A percentile compares a stretch with the other conserved stretches of the same genome.
phyloP scores from a whole-genome alignment of 768 basidiomycete genomes.

The Tylopilus felleus region DNA sequence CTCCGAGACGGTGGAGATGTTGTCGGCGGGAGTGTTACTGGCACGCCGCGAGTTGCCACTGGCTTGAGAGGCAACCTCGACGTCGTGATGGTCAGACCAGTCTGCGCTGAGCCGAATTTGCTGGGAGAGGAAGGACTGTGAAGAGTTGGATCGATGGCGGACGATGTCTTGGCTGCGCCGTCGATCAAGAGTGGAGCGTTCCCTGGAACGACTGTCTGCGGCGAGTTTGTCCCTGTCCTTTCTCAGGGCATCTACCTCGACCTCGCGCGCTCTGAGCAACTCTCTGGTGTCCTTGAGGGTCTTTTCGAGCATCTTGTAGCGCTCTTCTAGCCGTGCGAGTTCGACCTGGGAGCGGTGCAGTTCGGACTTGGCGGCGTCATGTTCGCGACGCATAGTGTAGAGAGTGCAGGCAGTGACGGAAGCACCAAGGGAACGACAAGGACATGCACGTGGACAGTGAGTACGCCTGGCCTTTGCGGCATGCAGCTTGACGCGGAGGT shows the following conservation, averaged over 20 bases:
- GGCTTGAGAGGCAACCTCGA: conserved; percentile 15
- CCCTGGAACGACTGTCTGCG: conserved; percentile 20
- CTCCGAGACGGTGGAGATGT: conserved; percentile 34
- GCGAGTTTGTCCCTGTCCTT: conserved; percentile 35
- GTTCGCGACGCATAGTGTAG: conserved; percentile 47
- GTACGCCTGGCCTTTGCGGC: conserved; percentile 31
- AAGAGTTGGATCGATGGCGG: conserved; percentile 30
- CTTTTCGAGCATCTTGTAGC: conserved; percentile 59
- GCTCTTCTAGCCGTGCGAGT: conserved; percentile 55
- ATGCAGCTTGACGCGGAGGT: conserved; percentile 43
- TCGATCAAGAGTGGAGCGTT: conserved; percentile 21
- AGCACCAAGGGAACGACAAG: conserved; percentile 32
- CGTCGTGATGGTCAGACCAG: conserved; percentile 29
- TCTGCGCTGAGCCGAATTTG: conserved; percentile 32
- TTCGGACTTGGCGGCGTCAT: conserved; percentile 54
- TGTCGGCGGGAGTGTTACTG: conserved; percentile 18
- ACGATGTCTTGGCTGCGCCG: conserved; percentile 29
- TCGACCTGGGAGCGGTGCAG: conserved; percentile 53
- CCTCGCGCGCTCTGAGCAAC: conserved; percentile 51
- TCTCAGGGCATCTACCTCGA: conserved; percentile 55
- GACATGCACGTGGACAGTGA: conserved; percentile 30
- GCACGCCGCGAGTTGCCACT: conserved; percentile 14
- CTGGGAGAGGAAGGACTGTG: conserved; percentile 29
- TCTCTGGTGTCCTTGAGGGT: conserved; percentile 64
- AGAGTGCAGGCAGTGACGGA: conserved; percentile 43